Evolutionary conservation across 345 rosid genomes (phyloP).

Genomic region (Syzygium jambos): DNA sequence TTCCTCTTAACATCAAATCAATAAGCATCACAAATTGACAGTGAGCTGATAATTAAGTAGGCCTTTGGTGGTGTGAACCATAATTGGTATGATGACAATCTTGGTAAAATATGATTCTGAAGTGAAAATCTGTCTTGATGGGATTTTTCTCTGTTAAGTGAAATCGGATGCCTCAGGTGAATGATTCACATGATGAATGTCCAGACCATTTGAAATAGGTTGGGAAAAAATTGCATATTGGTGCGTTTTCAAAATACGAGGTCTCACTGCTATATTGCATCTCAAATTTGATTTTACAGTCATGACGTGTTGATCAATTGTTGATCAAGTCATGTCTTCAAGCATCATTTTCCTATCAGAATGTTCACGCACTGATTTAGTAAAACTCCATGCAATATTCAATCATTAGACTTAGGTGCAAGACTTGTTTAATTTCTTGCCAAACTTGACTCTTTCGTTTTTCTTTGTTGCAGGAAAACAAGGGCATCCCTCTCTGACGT

Average conservation of each 20-base stretch:
- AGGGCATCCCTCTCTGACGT: conserved; percentile 24
- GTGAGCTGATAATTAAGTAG: neutral
- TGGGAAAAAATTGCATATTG: neutral
- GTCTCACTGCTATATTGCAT: neutral
- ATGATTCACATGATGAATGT: neutral
- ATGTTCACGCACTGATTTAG: neutral
- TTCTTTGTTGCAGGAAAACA: conserved; percentile 42
- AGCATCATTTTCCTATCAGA: neutral
- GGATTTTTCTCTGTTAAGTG: neutral
- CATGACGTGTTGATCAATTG: neutral
- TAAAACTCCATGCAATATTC: neutral
- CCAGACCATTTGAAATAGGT: neutral
- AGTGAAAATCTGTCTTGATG: neutral
- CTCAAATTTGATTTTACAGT: neutral
- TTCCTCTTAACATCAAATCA: neutral
- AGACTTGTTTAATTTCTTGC: neutral
- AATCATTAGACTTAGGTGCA: neutral
- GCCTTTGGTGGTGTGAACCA: neutral
- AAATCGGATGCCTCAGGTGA: neutral
- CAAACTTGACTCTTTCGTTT: neutral
- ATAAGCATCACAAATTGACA: neutral
- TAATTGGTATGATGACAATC: neutral
- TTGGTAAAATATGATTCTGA: neutral
- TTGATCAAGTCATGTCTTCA: neutral
- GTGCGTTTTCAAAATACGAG: neutral